phyloP scores from a whole-genome alignment of 1,284 basidiomycete species.

The Malassezia japonica region DNA sequence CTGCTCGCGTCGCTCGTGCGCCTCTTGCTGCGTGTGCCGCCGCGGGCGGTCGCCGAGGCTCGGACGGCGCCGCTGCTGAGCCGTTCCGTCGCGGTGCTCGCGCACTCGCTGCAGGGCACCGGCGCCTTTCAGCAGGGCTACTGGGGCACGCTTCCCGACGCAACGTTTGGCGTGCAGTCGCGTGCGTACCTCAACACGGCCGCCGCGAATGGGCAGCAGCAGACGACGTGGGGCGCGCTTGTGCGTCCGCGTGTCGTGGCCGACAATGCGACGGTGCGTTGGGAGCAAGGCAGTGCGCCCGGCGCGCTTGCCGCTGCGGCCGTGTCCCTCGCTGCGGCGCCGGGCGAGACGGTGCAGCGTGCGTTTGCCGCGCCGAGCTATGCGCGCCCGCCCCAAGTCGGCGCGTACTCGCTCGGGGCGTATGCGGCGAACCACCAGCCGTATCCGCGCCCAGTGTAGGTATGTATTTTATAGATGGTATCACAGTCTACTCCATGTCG shows the following conservation, averaged over 20 bases:
- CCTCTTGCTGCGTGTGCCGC: conserved; percentile 21
- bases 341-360: conserved; percentile 3
- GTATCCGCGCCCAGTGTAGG: background rate
- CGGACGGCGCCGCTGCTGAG: conserved; percentile 8
- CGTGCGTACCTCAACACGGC: background rate
- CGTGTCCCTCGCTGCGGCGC: background rate
- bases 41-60: conserved; percentile 4
- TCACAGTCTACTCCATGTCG: background rate
- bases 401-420: background rate
- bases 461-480: conserved; percentile 6
- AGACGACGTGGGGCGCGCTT: conserved; percentile 7
- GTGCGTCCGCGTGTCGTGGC: conserved; percentile 9
- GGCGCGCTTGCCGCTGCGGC: background rate
- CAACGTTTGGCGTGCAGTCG: background rate
- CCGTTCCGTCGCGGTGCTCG: conserved; percentile 24
- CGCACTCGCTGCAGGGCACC: conserved; percentile 23
- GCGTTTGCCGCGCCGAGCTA: background rate
- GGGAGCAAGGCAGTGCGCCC: background rate
- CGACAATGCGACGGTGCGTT: conserved; percentile 5
- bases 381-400: background rate
- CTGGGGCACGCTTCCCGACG: conserved; percentile 31
- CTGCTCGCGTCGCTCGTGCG: conserved; percentile 24
- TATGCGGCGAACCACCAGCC: background rate
- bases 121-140: conserved; percentile 18
- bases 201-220: background rate